Base-by-base conservation (phyloP, 2,329 filamentous ascomycete species). In the Aspergillus chevalieri region DNA sequence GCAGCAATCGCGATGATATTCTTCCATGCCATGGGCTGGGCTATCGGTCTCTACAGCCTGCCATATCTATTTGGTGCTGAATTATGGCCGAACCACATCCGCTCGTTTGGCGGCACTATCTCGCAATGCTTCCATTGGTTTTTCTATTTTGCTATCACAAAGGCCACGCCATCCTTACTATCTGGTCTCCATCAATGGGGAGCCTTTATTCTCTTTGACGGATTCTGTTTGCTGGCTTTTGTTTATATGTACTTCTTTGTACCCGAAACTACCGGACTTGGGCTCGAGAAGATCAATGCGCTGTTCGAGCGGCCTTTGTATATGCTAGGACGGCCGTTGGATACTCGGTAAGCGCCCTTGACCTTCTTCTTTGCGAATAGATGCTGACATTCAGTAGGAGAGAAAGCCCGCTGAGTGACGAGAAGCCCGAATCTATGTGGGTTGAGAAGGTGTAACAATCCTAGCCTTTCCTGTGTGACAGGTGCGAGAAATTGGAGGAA, bases 51-150 rank as follows among this genome's bases (percentile, higher is more conserved):
- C 47, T 61, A 21, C 34, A 62, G 66, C 22, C 61, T 76, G 0
- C 73, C 74, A 0, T 76, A 74, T 46, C 61, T 76, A 4, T 75
- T 76, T 46, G 70, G 67, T 6, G 65, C 61, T 4, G 73, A 76
- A 51, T 52, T 76, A 0, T 76, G 71, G 71, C 73, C 73, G 2
- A 74, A 74, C 49, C 65, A 65, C 3, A 66, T 75, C 45, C 70
- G 73, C 0, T 74, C 72, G 0, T 74, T 75, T 52, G 72, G 73
- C 24, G 63, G 58, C 4, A 68, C 72, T 1, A 43, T 74, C 1
- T 52, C 59, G 0, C 67, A 71, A 33, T 57, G n/a, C 8, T 73
- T 73, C 52, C 71, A 74, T 56, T 73, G 71, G 73, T 57, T 74
- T 0, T 75, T 75, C 54, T 65, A 65, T 54, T 74, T 64, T 44